These are phyloP conservation scores for Penicillium sp. DNA, from an alignment of 2,329 filamentous ascomycete genomes.

Conservation along the genomic window DNA sequence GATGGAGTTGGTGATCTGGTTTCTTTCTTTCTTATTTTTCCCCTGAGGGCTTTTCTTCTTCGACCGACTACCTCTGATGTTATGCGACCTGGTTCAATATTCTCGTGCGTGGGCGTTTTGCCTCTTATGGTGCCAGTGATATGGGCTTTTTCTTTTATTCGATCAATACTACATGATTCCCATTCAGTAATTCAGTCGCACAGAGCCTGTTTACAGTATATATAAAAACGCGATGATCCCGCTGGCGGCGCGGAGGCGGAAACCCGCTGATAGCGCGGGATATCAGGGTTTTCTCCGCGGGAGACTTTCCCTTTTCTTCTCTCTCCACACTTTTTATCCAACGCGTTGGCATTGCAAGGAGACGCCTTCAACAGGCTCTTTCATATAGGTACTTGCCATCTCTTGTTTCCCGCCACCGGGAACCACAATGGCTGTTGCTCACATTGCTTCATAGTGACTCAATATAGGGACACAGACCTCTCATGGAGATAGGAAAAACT, in stretches of 20 bases:
- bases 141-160: conserved; percentile 7
- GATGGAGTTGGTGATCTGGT: conserved; percentile 26
- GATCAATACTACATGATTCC: conserved; percentile 22
- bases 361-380: not conserved
- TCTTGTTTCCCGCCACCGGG: not conserved
- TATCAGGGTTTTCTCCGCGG: conserved; percentile 19
- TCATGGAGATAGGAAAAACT: conserved; percentile 1
- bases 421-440: conserved; percentile 1
- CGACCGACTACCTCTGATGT: conserved; percentile 4
- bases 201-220: not conserved
- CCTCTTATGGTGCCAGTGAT: conserved; percentile 12
- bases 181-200: not conserved
- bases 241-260: conserved; percentile 10
- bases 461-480: conserved; percentile 8
- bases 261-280: conserved; percentile 8
- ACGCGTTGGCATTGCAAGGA: not conserved
- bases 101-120: conserved; percentile 16
- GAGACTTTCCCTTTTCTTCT: conserved; percentile 6
- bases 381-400: conserved; percentile 3
- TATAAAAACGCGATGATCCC: not conserved
- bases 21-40: conserved; percentile 5
- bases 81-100: conserved; percentile 1
- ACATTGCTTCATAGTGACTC: conserved; percentile 19
- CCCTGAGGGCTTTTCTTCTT: conserved; percentile 1
- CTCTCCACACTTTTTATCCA: not conserved